Evolutionary conservation across 164 flowering plant species (phyloP).

Genomic region (Kalanchoe fedtschenkoi): DNA sequence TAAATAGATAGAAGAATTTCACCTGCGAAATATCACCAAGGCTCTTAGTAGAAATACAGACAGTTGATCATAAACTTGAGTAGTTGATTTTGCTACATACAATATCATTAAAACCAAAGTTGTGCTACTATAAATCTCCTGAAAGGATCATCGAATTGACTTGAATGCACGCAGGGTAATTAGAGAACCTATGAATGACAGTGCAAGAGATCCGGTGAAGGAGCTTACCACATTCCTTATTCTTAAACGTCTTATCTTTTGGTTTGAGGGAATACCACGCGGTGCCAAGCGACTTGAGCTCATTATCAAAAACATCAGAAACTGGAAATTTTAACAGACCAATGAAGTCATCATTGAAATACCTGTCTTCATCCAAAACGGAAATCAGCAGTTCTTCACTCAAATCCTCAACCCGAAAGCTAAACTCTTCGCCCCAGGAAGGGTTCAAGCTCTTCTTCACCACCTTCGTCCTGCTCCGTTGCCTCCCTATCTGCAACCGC

Average conservation of each 20-base stretch:
- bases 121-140: background rate
- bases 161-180: background rate
- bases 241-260: slow-evolving; percentile 61
- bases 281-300: slow-evolving; percentile 51
- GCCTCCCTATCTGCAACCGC: slow-evolving; percentile 59
- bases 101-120: background rate
- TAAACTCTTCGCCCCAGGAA: slow-evolving; percentile 70
- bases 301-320: slow-evolving; percentile 58
- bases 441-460: slow-evolving; percentile 82
- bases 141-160: no score
- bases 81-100: background rate
- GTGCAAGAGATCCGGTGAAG: background rate
- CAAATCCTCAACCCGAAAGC: slow-evolving; percentile 73
- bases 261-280: slow-evolving; percentile 70
- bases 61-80: background rate
- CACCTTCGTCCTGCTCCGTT: slow-evolving; percentile 55
- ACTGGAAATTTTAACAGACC: slow-evolving; percentile 63
- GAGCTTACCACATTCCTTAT: slow-evolving; percentile 65
- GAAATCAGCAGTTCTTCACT: slow-evolving; percentile 54
- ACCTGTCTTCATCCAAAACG: slow-evolving; percentile 86
- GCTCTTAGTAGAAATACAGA: background rate
- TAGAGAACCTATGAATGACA: background rate
- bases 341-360: slow-evolving; percentile 76
- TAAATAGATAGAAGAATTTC: slow-evolving; percentile 65
- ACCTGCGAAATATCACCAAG: slow-evolving; percentile 29